Evolutionary conservation across 163 green algal species (phyloP), one percentile per base, ranked within the genome.

Genomic region (Chlamydomonas reinhardtii): DNA sequence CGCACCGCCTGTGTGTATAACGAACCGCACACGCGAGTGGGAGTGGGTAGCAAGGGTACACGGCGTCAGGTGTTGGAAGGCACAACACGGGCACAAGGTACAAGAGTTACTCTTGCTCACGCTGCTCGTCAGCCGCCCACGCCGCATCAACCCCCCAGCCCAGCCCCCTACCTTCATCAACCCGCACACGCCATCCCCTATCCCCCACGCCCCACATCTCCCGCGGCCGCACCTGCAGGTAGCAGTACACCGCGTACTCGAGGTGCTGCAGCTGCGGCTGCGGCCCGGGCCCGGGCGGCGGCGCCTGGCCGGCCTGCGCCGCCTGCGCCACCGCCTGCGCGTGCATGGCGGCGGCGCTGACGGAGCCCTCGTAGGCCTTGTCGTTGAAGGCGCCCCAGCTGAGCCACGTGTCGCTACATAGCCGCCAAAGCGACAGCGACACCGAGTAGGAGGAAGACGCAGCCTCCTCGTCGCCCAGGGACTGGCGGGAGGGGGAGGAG

Each of bases 381-480:
- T 99, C 97, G 91, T 97, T 99, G 83, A 96, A 96, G 76, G 82
- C 72, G 15, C 93, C 97, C 97, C 97, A 99, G 35, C 87, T 92
- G 39, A 99, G 88, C 97, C 97, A 99, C 6, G 90, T 88, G 31
- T 95, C 97, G 25, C 73, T 9, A 43, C 95, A 93, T 54, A 93
- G 61, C 56, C 94, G 92, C 91, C 92, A 98, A 43, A 99, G 86
- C 9, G 88, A 93, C n/a, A 99, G 86, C 2, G 96, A 85, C 22
- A 95, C 96, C 84, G 89, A 95, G 90, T 97, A 98, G 16, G 94
- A 91, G 27, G 86, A 54, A 87, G 98, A 93, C 62, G 97, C 97
- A 8, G 83, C 83, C 14, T 97, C 94, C 9, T 84, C 37, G 48
- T 98, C 94, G 69, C 88, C 87, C n/a, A 87, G 79, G 24, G 71